These are phyloP conservation scores for Rutstroemia sydowiana DNA, from an alignment of 2,329 filamentous ascomycete species.

Conservation along the genomic window DNA sequence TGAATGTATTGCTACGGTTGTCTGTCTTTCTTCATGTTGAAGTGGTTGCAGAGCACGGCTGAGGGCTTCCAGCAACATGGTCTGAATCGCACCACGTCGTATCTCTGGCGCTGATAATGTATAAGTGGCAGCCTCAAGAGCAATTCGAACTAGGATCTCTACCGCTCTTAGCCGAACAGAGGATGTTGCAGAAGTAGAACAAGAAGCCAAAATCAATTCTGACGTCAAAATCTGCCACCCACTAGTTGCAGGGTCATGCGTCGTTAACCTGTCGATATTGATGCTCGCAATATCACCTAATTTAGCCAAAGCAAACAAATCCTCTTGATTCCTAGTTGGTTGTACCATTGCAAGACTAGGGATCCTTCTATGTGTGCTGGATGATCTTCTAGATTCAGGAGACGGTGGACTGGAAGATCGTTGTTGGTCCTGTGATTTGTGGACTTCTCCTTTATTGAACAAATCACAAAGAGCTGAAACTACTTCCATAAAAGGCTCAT, in stretches of 20 bases:
- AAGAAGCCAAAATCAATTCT: conserved; percentile 46
- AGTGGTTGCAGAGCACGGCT: conserved; percentile 54
- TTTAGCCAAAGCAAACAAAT: conserved; percentile 64
- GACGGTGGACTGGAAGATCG: conserved; percentile 19
- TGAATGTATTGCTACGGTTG: conserved; percentile 50
- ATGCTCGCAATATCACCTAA: conserved; percentile 65
- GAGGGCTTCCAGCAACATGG: conserved; percentile 62
- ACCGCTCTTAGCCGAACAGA: conserved; percentile 54
- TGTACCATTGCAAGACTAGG: conserved; percentile 41
- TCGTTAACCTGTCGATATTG: conserved; percentile 68
- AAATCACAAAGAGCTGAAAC: conserved; percentile 68
- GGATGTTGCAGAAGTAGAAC: conserved; percentile 39
- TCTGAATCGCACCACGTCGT: conserved; percentile 55
- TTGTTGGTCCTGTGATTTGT: conserved; percentile 21
- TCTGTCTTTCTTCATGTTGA: conserved; percentile 44
- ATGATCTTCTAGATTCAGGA: conserved; percentile 20
- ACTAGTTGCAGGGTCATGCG: conserved; percentile 56
- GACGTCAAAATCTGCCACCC: conserved; percentile 66
- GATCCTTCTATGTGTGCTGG: conserved; percentile 29
- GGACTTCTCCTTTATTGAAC: conserved; percentile 38
- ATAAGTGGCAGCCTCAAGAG: conserved; percentile 50
- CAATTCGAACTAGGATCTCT: conserved; percentile 53
- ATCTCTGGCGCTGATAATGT: conserved; percentile 46
- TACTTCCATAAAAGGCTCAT: conserved; percentile 70
- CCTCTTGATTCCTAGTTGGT: conserved; percentile 50